Percentiles rank a stretch among this genome's conserved stretches.
Conservation (phyloP, 192 early-diverging fungal species). For the Coemansia umbellata region DNA sequence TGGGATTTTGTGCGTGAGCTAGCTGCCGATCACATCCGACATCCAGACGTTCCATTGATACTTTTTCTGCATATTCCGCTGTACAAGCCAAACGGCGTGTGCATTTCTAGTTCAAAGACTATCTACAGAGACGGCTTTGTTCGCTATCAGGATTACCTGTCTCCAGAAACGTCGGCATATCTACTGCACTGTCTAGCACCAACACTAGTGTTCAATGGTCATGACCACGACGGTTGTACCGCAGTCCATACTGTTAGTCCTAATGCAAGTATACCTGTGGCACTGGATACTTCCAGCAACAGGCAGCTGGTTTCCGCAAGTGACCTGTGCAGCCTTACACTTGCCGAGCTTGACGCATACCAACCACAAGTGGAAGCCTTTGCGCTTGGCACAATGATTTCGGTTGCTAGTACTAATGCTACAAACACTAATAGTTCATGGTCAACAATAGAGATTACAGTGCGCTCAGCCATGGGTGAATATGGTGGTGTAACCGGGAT, state of each 20-base stretch:
- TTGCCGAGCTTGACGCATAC: constrained; percentile 24
- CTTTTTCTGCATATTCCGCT: constrained; percentile 63
- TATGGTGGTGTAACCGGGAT: constrained; percentile 58
- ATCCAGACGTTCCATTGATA: constrained; percentile 43
- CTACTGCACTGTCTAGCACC: constrained; percentile 56
- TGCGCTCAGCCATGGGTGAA: constrained; percentile 61
- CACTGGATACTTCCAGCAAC: constrained; percentile 6
- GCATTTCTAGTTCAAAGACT: constrained; percentile 48
- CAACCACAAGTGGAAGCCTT: constrained; percentile 22
- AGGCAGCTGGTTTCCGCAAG: neutral
- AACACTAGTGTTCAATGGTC: constrained; percentile 58
- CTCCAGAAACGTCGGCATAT: constrained; percentile 53
- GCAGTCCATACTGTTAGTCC: constrained; percentile 31
- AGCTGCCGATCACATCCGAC: constrained; percentile 14
- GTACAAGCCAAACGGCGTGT: constrained; percentile 54
- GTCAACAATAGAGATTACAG: constrained; percentile 54
- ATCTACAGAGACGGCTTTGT: constrained; percentile 46
- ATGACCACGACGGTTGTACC: constrained; percentile 63
- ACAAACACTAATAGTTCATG: neutral
- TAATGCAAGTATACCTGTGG: neutral
- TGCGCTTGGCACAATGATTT: constrained; percentile 9
- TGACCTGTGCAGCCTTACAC: constrained; percentile 25
- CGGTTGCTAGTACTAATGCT: neutral
- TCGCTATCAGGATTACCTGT: constrained; percentile 58
- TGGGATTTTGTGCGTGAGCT: constrained; percentile 56